Base-by-base conservation (phyloP, 768 basidiomycete species). In the Hortiboletus flavorubellus region DNA sequence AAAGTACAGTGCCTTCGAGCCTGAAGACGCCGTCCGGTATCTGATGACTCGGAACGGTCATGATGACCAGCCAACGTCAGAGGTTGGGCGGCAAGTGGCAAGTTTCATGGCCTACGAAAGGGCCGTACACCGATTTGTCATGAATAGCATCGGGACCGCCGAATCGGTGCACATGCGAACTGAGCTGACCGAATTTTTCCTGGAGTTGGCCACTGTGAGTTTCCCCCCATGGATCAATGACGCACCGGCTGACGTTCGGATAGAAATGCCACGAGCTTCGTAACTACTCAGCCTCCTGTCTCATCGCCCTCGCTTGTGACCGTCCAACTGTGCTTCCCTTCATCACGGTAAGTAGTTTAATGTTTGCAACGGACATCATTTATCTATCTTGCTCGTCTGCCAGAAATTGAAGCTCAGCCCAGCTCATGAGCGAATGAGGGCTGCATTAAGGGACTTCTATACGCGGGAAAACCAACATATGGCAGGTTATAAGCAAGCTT, bases 251-350 rank as follows among this genome's bases (percentile, higher is more conserved):
- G 45, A 61, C 48, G 16, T 29, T 14, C 5, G 8, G 3, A 57
- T 51, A 83, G 81, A 66, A 71, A 50, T 81, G 78, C 45, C 66
- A 80, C 33, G 67, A 69, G 21, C 64, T 78, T 26, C 73, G 77
- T 35, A 81, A 83, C 53, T 82, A 75, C 53, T 75, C 74, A 33
- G 69, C 67, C 14, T 75, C 79, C 15, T 70, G 72, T 49, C 61
- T 73, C 31, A 75, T 83, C 15, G 71, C 71, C 21, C 62, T 67
- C 14, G 80, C 76, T 9, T 68, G 82, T 33, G 73, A 72, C n/a
- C 69, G 70, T 46, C 71, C 71, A 2, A 65, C 73, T 8, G 69
- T 81, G 15, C 64, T 69, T 33, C 68, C 68, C 16, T 69, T 70
- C 46, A 58, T 69, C 16, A 46, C 62, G 46, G 68, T 70, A 38